Evolutionary conservation across 1,284 basidiomycete species (phyloP), one percentile per base, ranked within the genome.

Genomic region (Agaricales sp.): DNA sequence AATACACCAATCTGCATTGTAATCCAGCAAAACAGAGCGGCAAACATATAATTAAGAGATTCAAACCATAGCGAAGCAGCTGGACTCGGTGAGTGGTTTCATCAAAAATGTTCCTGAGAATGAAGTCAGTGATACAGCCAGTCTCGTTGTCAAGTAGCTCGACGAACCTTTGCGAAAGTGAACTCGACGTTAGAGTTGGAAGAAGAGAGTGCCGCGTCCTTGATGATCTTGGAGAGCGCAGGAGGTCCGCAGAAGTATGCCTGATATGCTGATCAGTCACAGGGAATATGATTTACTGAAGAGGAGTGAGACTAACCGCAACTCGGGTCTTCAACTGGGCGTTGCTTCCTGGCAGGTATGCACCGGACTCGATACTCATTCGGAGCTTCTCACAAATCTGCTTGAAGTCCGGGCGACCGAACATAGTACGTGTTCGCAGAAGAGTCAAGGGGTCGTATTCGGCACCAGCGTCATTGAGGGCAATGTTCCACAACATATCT

Each of bases 401-500:
- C 62, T 79, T 80, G 82, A 87, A 94, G 61, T 93, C 80, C 13
- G 91, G 91, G 46, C 91, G 82, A 20, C 92, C 90, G 61, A 87
- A 94, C 73, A 85, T 84, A 6, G 91, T 93, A 43, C 86, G 82
- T 13, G 87, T 80, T 50, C 84, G 80, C 49, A 93, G 78, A 30
- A 90, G 75, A 2, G 91, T 93, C 52, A 94, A 69, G 21, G 90
- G 87, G 62, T 93, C 91, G 60, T 84, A 88, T 50, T 81, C 78
- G 11, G 82, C 78, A 52, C 83, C 83, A n/a, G 80, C 81, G 57
- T 87, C 82, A 59, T 93, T 92, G 54, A 94, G 77, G 4, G 85
- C 82, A 54, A 94, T 90, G 65, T 93, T 93, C 81, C 87, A 89
- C 41, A 93, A 72, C 78, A 87, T 89, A 65, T 91, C 85, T 58